Evolutionary conservation across 495 filamentous ascomycete genomes (phyloP).

Genomic region (Neurospora sp.): DNA sequence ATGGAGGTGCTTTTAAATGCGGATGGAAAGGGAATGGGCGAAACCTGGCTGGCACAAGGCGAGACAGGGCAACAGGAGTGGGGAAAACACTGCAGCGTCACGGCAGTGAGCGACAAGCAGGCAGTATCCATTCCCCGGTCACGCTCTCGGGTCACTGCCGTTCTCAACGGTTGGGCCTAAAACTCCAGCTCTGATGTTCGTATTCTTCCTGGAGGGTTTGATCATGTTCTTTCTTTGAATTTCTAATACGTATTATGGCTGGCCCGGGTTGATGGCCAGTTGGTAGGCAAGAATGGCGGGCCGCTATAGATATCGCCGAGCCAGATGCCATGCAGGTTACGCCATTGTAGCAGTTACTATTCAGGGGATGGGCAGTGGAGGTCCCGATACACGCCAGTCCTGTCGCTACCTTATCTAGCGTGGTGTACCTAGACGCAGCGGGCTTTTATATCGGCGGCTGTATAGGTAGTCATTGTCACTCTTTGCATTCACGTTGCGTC

Average conservation of each 20-base stretch:
- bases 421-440: neutral
- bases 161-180: neutral
- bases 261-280: neutral
- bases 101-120: neutral
- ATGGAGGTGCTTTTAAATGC: neutral
- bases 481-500: neutral
- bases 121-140: slow-evolving; percentile 4
- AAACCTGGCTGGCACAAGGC: slow-evolving; percentile 8
- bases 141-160: neutral
- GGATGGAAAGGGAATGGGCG: neutral
- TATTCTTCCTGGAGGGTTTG: neutral
- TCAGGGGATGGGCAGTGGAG: neutral
- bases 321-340: neutral
- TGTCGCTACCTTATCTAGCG: neutral
- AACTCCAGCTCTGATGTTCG: neutral
- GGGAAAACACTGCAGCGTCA: slow-evolving; percentile 1
- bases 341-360: neutral
- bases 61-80: neutral
- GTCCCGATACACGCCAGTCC: neutral
- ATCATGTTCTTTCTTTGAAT: neutral
- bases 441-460: neutral
- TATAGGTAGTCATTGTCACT: neutral
- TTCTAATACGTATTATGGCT: neutral
- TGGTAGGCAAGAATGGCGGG: neutral
- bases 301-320: neutral